Percentiles rank a stretch among this genome's conserved stretches.
Conservation (phyloP, 2,329 filamentous ascomycete genomes). For the Fusarium algeriense region DNA sequence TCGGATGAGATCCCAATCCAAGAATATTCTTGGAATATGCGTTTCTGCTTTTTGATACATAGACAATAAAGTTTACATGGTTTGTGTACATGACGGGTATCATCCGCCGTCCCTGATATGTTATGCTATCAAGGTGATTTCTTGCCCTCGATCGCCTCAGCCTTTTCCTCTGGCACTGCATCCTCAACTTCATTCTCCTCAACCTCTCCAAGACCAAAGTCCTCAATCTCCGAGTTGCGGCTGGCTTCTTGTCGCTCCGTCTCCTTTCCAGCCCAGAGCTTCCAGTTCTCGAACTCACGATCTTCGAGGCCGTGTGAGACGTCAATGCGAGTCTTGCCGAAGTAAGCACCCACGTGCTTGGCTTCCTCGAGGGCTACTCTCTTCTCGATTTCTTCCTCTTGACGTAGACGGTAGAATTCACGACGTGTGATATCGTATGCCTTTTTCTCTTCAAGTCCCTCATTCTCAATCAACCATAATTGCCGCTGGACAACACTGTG, state of each 20-base stretch:
- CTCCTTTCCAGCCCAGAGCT: slow-evolving; percentile 75
- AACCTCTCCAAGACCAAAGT: slow-evolving; percentile 56
- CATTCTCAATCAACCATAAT: slow-evolving; percentile 81
- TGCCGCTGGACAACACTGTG: slow-evolving; percentile 91
- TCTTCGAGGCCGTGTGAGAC: slow-evolving; percentile 88
- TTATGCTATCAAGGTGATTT: slow-evolving; percentile 25
- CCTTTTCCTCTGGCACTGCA: slow-evolving; percentile 45
- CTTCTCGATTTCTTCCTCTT: slow-evolving; percentile 83
- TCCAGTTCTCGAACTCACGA: slow-evolving; percentile 84
- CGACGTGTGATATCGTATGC: slow-evolving; percentile 90
- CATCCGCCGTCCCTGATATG: slow-evolving; percentile 20
- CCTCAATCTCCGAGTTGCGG: slow-evolving; percentile 58
- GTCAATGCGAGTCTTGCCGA: slow-evolving; percentile 81
- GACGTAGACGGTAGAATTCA: slow-evolving; percentile 89
- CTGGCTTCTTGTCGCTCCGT: slow-evolving; percentile 57
- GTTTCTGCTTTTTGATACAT: slow-evolving; percentile 41
- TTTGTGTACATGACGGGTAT: slow-evolving; percentile 44
- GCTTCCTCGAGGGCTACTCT: slow-evolving; percentile 92
- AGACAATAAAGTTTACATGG: slow-evolving; percentile 41
- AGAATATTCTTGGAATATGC: slow-evolving; percentile 28
- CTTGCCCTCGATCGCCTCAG: slow-evolving; percentile 31
- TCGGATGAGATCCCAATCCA: neutral
- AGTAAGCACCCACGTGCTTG: slow-evolving; percentile 85
- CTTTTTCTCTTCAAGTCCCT: slow-evolving; percentile 69
- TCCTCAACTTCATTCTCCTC: slow-evolving; percentile 42